Evolutionary conservation across 176 grass and related monocot species (phyloP), one percentile per base, ranked within the genome.

Genomic region (Canna indica): DNA sequence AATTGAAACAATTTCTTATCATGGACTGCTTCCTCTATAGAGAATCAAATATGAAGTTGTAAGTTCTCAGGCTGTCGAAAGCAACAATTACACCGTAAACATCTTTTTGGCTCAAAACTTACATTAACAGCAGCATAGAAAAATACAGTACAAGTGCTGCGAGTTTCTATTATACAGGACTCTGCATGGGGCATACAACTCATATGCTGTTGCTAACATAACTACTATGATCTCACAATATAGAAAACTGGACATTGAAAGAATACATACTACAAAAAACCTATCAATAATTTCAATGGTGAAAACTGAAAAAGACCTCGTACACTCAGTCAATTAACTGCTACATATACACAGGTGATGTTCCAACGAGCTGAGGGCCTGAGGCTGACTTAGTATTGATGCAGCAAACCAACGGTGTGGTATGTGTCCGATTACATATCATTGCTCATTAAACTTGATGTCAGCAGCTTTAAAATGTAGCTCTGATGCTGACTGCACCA

Each of bases 221-320:
- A 74, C 73, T 70, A 81, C 64, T 47, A 61, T 74, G 46, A 36
- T 47, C 61, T 79, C 75, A 15, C 68, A 67, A 58, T 53, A 47
- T 45, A 66, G 59, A 78, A 90, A 80, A 75, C 76, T 84, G 74
- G 63, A 78, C 77, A 81, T 73, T 18, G 9, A 81, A 87, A 79
- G 88, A 91, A 91, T 91, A 84, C 84, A 72, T 86, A 79, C 67
- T 71, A 84, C 68, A 84, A 70, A 77, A 76, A 81, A 64, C 81
- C 75, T 71, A 70, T 78, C 68, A 12, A 66, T 70, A 53, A 59
- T 76, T 84, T 72, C 59, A 80, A 71, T 81, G 41, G 62, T 48
- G 69, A 46, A 22, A 77, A 38, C n/a, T n/a, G 45, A 66, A 18
- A 26, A 85, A 71, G 11, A 82, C 73, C 78, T 58, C 0, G 74